A percentile compares a stretch with the other conserved stretches of the same genome.
Conservation (phyloP, 768 basidiomycete genomes). For the Phanerodontia chrysosporium region DNA sequence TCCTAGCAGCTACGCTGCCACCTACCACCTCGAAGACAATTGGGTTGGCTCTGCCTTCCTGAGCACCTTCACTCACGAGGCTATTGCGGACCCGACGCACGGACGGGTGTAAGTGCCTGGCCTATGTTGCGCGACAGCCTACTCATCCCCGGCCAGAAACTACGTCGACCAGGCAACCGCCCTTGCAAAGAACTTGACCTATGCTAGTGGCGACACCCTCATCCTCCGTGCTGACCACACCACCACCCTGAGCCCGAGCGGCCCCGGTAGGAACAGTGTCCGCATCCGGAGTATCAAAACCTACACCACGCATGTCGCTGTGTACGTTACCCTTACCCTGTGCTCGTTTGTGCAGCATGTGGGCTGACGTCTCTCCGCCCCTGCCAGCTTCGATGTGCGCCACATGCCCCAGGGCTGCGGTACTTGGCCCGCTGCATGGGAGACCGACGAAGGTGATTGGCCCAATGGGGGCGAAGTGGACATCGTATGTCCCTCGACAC, state of each 20-base stretch:
- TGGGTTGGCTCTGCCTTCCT: conserved; percentile 45
- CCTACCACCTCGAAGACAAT: conserved; percentile 44
- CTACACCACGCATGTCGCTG: conserved; percentile 42
- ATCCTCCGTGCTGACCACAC: conserved; percentile 53
- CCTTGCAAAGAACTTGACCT: conserved; percentile 50
- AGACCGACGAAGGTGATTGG: conserved; percentile 43
- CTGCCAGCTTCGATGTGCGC: conserved; percentile 36
- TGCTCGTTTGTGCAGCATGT: background rate
- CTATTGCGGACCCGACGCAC: conserved; percentile 57
- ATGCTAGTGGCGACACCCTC: conserved; percentile 46
- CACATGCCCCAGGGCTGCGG: conserved; percentile 55
- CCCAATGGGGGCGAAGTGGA: conserved; percentile 40
- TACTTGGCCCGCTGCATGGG: conserved; percentile 60
- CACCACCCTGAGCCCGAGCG: conserved; percentile 40
- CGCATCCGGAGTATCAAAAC: conserved; percentile 49
- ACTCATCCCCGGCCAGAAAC: conserved; percentile 24
- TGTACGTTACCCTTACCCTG: conserved; percentile 18
- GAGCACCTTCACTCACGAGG: conserved; percentile 43
- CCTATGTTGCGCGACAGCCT: background rate
- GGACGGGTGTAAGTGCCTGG: conserved; percentile 56
- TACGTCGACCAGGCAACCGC: conserved; percentile 49
- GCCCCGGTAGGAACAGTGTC: conserved; percentile 56
- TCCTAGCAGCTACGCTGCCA: conserved; percentile 32
- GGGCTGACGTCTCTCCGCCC: background rate
- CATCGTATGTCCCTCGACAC: conserved; percentile 25